These are phyloP conservation scores for Chlorella sp. DNA, from an alignment of 139 green algal genomes.

Conservation along the genomic window DNA sequence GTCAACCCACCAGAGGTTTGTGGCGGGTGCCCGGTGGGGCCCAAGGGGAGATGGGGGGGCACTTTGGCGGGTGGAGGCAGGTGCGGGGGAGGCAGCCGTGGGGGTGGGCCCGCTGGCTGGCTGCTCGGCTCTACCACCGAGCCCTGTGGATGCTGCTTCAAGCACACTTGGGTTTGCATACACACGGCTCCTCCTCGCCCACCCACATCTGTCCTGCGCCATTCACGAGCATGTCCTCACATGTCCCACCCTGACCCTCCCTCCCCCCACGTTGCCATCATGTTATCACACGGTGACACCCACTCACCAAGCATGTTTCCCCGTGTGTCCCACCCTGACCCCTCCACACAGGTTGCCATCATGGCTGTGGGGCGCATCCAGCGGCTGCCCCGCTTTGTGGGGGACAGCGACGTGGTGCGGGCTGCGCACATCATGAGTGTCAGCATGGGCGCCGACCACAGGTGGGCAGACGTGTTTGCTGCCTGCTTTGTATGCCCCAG, in stretches of 20 bases:
- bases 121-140: too few species aligned
- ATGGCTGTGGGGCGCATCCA: conserved; percentile 78
- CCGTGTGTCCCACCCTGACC: not conserved
- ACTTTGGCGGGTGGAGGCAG: too few species aligned
- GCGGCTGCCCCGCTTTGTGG: conserved; percentile 27
- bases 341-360: conserved; percentile 75
- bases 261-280: too few species aligned
- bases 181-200: not conserved
- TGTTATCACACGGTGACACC: too few species aligned
- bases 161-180: too few species aligned
- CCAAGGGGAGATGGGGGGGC: too few species aligned
- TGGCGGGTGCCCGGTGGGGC: not conserved
- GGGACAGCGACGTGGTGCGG: not conserved
- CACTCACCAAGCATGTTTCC: too few species aligned
- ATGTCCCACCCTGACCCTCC: too few species aligned
- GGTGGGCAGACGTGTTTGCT: not conserved
- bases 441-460: conserved; percentile 47
- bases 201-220: too few species aligned
- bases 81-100: not conserved
- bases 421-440: conserved; percentile 33
- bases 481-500: not conserved
- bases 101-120: not conserved
- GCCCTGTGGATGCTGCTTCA: not conserved
- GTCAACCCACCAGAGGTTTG: conserved; percentile 70
- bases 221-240: too few species aligned